Evolutionary conservation across 2,329 filamentous ascomycete genomes (phyloP), one percentile per base, ranked within the genome.

Genomic region (Neopestalotiopsis clavispora): DNA sequence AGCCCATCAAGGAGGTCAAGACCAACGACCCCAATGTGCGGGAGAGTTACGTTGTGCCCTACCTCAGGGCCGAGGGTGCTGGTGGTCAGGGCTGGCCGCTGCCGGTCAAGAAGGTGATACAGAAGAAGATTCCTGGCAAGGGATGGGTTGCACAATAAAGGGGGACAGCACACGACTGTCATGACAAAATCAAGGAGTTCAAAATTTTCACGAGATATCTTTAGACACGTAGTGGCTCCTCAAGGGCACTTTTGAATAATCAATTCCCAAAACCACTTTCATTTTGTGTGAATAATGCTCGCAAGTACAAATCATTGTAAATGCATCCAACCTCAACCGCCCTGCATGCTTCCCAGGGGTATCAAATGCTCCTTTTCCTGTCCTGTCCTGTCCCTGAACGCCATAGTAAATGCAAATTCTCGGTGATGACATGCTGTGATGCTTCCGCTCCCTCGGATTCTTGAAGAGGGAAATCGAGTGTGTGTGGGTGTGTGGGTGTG

Each of bases 1-100:
- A 98, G 83, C 95, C 96, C 1, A 91, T 98, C 77, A 96, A 96
- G 74, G 95, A 96, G 84, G 88, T 93, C 14, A 83, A 87, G 72
- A 76, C 82, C 4, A 84, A 86, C 71, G 56, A 81, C 78, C 61
- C 77, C 30, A 83, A 77, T 69, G 81, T 81, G 71, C 87, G 95
- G 63, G 92, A 96, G 80, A 94, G 92, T 74, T 97, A 93, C 89
- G 92, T 97, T 2, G 89, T 95, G 72, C 91, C 95, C 62, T 92
- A 91, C 72, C 78, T 98, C 72, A 83, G 90, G 65, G 91, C 92
- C 0, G 92, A 94, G 75, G 89, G 85, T 0, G 85, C 80, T 0
- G 90, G 89, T 0, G 89, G 89, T 0, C 84, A 90, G 73, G 94
- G 94, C 0, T 98, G 95, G 95, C 92, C 93, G 13, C 80, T 99